phyloP scores from a whole-genome alignment of 306 rosid genomes.

The Gastrolobium bilobum region DNA sequence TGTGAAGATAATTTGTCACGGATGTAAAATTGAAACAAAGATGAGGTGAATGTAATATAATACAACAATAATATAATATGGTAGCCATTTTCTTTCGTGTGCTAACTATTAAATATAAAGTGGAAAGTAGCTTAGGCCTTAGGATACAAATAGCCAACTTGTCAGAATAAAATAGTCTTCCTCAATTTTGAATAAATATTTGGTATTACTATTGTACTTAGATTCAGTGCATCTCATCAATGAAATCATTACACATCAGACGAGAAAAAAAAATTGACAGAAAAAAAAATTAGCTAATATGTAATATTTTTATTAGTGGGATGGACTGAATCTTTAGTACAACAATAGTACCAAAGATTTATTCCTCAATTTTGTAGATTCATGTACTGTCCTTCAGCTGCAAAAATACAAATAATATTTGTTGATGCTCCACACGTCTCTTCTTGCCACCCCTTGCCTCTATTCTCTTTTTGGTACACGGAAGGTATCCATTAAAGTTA shows the following conservation, averaged over 20 bases:
- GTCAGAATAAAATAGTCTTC: not conserved
- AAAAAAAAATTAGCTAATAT: no score
- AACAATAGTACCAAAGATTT: no score
- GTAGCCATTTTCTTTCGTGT: not conserved
- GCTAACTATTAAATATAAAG: not conserved
- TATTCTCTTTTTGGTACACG: not conserved
- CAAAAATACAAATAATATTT: not conserved
- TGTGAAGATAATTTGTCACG: not conserved
- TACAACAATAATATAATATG: not conserved
- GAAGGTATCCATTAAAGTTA: not conserved
- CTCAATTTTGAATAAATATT: no score
- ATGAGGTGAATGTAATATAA: not conserved
- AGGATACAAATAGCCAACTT: not conserved
- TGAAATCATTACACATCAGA: no score
- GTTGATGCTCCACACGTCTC: slow-evolving; percentile 36
- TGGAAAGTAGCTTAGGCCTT: not conserved
- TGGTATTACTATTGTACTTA: no score
- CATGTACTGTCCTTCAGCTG: not conserved
- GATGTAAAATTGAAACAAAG: not conserved
- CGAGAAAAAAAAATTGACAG: no score
- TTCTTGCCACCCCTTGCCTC: not conserved
- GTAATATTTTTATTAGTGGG: no score
- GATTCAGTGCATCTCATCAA: no score
- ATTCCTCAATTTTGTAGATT: not conserved
- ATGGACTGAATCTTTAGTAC: no score